Base-by-base conservation (phyloP, 345 rosid species). In the Limnanthes douglasii region DNA sequence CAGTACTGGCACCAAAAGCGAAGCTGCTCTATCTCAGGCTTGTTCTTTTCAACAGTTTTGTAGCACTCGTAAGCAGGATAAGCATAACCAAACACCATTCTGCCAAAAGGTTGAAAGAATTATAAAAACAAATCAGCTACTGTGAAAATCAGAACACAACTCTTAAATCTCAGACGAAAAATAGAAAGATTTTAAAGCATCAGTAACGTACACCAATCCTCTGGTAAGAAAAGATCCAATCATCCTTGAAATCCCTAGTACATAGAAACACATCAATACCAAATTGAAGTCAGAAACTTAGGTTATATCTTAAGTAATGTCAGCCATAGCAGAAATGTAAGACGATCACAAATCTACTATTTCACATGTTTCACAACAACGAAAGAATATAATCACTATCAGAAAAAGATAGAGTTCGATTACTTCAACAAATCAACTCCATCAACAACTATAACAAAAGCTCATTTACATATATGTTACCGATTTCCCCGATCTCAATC, bases 1-100 rank as follows among this genome's bases (percentile, higher is more conserved):
- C 95, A 83, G 47, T 83, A 88, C 7, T 65, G 90, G 61, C 93
- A 83, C 93, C 93, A 76, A 50, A 79, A 76, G 9, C 52, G 51
- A 18, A 78, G 74, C 12, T 73, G 67, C 43, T 54, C 62, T 37
- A 50, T 53, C 31, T 64, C 75, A 20, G 65, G 66, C 34, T 43
- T 51, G 29, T 54, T 68, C 37, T 63, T 64, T 66, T 79, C 84
- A 8, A 66, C 72, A 0, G 48, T 51, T 42, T 83, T 88, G 18
- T 56, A 69, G 18, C 97, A 88, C 26, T 78, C 65, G 19, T 71
- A 78, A 13, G 90, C 95, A 0, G 90, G 95, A 45, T 78, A 83
- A 9, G 72, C 83, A 34, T 88, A 78, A 6, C 90, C 93, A 27
- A 78, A 62, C 31, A 55, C 41, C 80, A 72, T 61, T 15, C 93